Conservation (phyloP, 1,284 basidiomycete genomes). For the Tilletiaria anomala region DNA sequence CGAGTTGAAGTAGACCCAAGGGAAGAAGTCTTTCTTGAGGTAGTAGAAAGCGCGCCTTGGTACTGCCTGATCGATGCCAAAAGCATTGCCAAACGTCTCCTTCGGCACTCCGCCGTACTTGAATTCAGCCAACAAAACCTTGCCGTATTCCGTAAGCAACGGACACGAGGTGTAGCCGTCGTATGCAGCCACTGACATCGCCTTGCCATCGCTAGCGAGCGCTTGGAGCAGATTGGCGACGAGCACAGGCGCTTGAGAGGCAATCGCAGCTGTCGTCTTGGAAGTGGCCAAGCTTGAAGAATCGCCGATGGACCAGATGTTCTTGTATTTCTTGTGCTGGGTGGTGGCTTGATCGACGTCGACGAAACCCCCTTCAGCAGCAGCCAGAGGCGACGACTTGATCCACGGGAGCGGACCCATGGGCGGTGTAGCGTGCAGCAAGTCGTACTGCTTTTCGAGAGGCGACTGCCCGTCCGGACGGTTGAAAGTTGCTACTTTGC, state of each 20-base stretch:
- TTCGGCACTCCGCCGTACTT: slow-evolving; percentile 68
- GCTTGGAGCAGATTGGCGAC: slow-evolving; percentile 57
- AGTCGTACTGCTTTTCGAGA: slow-evolving; percentile 61
- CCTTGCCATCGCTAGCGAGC: slow-evolving; percentile 11
- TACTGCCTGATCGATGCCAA: slow-evolving; percentile 26
- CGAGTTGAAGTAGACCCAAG: slow-evolving; percentile 68
- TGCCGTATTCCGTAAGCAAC: slow-evolving; percentile 59
- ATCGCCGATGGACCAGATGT: slow-evolving; percentile 82
- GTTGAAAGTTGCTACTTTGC: slow-evolving; percentile 63
- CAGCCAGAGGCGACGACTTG: slow-evolving; percentile 48
- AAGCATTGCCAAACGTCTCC: slow-evolving; percentile 48
- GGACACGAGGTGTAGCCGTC: slow-evolving; percentile 38
- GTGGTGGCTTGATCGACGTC: slow-evolving; percentile 66
- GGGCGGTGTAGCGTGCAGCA: slow-evolving; percentile 76
- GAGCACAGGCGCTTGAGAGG: slow-evolving; percentile 77
- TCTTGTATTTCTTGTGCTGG: slow-evolving; percentile 63
- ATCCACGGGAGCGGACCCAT: slow-evolving; percentile 76
- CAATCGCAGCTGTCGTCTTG: slow-evolving; percentile 90
- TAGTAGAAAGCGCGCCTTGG: slow-evolving; percentile 64
- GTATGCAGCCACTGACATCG: slow-evolving; percentile 14
- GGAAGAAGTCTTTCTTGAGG: slow-evolving; percentile 83
- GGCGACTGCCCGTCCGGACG: slow-evolving; percentile 15
- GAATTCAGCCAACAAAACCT: slow-evolving; percentile 76
- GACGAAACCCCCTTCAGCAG: slow-evolving; percentile 49
- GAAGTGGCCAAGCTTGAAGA: slow-evolving; percentile 79